Conservation (phyloP, 2,329 filamentous ascomycete species). For the Penicillium sp. region DNA sequence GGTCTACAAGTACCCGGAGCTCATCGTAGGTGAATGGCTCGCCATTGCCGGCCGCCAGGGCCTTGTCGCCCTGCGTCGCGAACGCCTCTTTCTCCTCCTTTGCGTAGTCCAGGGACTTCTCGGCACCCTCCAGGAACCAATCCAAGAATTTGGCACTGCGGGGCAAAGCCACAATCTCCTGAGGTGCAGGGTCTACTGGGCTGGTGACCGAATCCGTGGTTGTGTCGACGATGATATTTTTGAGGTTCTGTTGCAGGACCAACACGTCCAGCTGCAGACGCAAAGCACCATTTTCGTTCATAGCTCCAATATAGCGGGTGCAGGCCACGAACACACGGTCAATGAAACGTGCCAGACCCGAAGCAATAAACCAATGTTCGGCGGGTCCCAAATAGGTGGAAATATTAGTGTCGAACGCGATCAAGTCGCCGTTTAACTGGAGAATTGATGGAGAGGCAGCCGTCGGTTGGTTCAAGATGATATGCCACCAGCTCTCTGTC, state of each 20-base stretch:
- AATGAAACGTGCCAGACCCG: conserved; percentile 72
- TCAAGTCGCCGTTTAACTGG: conserved; percentile 77
- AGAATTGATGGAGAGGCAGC: conserved; percentile 65
- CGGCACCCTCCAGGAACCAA: conserved; percentile 48
- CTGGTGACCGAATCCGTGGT: conserved; percentile 9
- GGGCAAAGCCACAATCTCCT: conserved; percentile 42
- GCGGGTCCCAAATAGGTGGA: conserved; percentile 67
- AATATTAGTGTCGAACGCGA: conserved; percentile 83
- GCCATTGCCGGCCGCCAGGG: conserved; percentile 38
- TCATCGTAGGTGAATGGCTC: conserved; percentile 48
- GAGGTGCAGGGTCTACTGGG: conserved; percentile 8
- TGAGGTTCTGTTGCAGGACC: conserved; percentile 93
- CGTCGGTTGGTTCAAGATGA: conserved; percentile 42
- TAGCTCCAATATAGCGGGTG: conserved; percentile 67
- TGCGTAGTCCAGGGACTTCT: conserved; percentile 45
- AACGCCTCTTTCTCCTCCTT: conserved; percentile 45
- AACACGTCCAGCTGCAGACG: conserved; percentile 91
- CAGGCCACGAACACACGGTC: conserved; percentile 76
- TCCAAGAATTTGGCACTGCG: conserved; percentile 48
- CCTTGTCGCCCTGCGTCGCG: conserved; percentile 34
- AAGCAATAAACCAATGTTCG: conserved; percentile 73
- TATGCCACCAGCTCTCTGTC: conserved; percentile 64
- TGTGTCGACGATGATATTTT: conserved; percentile 68
- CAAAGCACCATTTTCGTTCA: conserved; percentile 81
- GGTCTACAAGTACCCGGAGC: conserved; percentile 44